Percentiles rank a stretch among this genome's conserved stretches.
phyloP scores from a whole-genome alignment of 345 rosid genomes.

The Rhizophora mangle region DNA sequence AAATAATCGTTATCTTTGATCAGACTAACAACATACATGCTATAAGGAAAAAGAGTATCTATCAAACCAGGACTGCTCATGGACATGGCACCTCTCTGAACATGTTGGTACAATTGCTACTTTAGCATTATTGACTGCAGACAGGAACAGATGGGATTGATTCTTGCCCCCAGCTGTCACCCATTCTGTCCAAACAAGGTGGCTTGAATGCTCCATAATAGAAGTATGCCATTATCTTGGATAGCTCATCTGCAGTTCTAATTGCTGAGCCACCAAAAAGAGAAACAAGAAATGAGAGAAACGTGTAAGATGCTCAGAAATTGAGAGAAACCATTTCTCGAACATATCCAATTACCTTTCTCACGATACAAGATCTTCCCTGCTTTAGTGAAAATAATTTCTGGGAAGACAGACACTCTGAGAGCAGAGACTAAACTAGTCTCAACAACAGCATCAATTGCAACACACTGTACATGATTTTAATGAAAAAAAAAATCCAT shows the following conservation, averaged over 20 bases:
- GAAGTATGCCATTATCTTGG: constrained; percentile 85
- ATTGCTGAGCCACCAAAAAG: constrained; percentile 38
- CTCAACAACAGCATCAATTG: constrained; percentile 77
- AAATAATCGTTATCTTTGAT: constrained; percentile 34
- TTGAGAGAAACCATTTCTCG: not conserved
- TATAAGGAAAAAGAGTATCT: not conserved
- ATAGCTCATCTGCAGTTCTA: constrained; percentile 67
- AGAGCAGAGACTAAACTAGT: constrained; percentile 67
- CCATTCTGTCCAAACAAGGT: constrained; percentile 39
- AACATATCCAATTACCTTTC: constrained; percentile 44
- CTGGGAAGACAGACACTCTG: constrained; percentile 62
- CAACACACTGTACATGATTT: constrained; percentile 57
- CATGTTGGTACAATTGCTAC: not conserved
- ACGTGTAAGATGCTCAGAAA: not conserved
- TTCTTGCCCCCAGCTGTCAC: constrained; percentile 57
- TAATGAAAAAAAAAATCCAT: not conserved
- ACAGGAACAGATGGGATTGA: constrained; percentile 45
- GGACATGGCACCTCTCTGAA: not conserved
- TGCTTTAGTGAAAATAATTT: constrained; percentile 76
- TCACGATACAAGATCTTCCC: constrained; percentile 85
- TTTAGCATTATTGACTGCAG: constrained; percentile 22
- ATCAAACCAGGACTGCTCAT: not conserved
- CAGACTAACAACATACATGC: no score
- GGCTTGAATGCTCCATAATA: constrained; percentile 91
- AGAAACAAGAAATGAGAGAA: not conserved